Evolutionary conservation across 2,329 filamentous ascomycete genomes (phyloP).

Genomic region (Pseudogymnoascus pannorum): DNA sequence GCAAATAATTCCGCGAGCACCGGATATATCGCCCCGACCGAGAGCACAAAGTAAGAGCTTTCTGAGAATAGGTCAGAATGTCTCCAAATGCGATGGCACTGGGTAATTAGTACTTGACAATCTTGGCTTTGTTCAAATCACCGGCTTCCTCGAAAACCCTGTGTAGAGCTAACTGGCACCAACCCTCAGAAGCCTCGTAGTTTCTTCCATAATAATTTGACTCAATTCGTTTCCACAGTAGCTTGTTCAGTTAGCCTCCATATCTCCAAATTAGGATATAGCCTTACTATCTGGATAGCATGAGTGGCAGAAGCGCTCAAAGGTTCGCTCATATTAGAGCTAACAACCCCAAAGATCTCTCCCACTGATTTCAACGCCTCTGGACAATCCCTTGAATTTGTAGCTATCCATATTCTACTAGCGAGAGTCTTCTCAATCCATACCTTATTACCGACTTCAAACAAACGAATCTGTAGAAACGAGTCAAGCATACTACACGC

Average conservation of each 20-base stretch:
- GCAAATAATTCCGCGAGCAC: conserved; percentile 48
- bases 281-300: conserved; percentile 57
- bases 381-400: conserved; percentile 34
- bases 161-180: conserved; percentile 66
- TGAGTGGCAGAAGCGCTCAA: conserved; percentile 56
- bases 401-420: conserved; percentile 59
- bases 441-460: conserved; percentile 39
- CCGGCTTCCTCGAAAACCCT: conserved; percentile 58
- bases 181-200: conserved; percentile 51
- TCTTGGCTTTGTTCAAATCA: conserved; percentile 57
- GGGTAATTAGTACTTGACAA: conserved; percentile 31
- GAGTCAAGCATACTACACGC: conserved; percentile 51
- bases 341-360: conserved; percentile 40
- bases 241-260: conserved; percentile 35
- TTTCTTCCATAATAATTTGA: conserved; percentile 44
- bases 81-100: conserved; percentile 13
- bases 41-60: conserved; percentile 68
- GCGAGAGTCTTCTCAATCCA: conserved; percentile 67
- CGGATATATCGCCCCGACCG: conserved; percentile 45
- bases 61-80: conserved; percentile 35
- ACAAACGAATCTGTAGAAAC: conserved; percentile 52
- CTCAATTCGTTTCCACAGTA: conserved; percentile 78
- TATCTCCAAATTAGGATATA: not conserved
- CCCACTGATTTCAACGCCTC: conserved; percentile 33
- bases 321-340: conserved; percentile 36